Evolutionary conservation across 1,284 basidiomycete species (phyloP).

Genomic region (Sanghuangporus baumii): DNA sequence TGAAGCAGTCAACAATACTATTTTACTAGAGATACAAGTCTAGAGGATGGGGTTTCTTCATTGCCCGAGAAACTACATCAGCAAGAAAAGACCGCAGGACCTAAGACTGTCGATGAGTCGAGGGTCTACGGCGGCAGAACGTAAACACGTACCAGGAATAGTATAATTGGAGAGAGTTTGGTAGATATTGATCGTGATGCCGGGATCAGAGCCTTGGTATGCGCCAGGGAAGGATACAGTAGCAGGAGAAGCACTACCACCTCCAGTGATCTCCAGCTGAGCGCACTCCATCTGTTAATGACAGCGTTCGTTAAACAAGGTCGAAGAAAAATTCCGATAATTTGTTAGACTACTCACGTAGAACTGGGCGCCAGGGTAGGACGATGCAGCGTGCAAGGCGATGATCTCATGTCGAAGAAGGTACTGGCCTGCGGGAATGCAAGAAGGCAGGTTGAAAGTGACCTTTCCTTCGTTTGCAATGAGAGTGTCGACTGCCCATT

Average conservation of each 20-base stretch:
- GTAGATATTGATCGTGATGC: constrained; percentile 43
- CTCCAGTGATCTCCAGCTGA: constrained; percentile 45
- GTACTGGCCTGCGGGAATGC: constrained; percentile 32
- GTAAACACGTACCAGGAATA: neutral
- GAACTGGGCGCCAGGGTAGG: constrained; percentile 21
- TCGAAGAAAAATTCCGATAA: neutral
- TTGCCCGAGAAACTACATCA: neutral
- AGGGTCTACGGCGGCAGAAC: neutral
- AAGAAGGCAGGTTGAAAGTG: constrained; percentile 35
- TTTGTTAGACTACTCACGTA: constrained; percentile 18
- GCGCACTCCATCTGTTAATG: constrained; percentile 42
- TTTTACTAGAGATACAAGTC: no score
- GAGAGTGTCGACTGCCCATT: constrained; percentile 37
- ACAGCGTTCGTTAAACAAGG: neutral
- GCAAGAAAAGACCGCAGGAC: neutral
- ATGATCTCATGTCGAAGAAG: constrained; percentile 32
- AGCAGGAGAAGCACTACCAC: constrained; percentile 38
- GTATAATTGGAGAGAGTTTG: constrained; percentile 19
- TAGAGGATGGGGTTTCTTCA: neutral
- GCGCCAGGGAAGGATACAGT: constrained; percentile 48
- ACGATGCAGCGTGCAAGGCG: constrained; percentile 4
- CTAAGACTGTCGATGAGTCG: neutral
- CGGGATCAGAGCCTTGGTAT: constrained; percentile 29
- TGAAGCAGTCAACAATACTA: no score
- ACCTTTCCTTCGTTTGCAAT: constrained; percentile 37